These are phyloP conservation scores for Talaromyces sp. DNA, from an alignment of 2,329 filamentous ascomycete genomes.

Conservation along the genomic window DNA sequence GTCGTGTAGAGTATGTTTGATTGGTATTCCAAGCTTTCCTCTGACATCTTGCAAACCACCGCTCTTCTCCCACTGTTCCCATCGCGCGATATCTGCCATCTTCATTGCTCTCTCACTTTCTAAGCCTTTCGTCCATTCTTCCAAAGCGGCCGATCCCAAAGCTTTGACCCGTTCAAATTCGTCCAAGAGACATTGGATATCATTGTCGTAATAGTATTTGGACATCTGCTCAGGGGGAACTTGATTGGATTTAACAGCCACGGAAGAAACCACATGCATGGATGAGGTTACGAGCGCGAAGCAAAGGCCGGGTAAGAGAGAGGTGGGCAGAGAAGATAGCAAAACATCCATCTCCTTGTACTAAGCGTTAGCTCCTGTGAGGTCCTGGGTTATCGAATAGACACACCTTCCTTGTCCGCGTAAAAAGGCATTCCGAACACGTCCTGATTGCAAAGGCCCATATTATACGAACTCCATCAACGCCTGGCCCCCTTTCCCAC, in stretches of 20 bases:
- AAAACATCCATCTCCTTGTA: conserved; percentile 64
- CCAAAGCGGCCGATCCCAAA: conserved; percentile 62
- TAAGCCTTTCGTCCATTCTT: conserved; percentile 77
- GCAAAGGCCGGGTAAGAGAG: conserved; percentile 63
- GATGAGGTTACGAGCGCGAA: conserved; percentile 61
- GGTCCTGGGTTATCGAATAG: background rate
- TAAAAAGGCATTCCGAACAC: conserved; percentile 62
- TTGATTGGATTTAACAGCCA: conserved; percentile 48
- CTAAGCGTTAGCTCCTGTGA: conserved; percentile 13
- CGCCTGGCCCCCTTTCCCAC: conserved; percentile 59
- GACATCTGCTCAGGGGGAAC: conserved; percentile 48
- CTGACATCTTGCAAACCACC: conserved; percentile 21
- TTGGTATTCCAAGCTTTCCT: background rate
- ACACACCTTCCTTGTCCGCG: conserved; percentile 60
- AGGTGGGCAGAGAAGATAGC: conserved; percentile 56
- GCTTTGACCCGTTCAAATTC: conserved; percentile 60
- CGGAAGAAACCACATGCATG: conserved; percentile 55
- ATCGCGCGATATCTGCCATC: conserved; percentile 59
- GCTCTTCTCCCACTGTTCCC: conserved; percentile 66
- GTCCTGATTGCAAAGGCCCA: conserved; percentile 66
- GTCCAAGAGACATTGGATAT: conserved; percentile 57
- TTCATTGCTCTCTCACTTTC: conserved; percentile 56
- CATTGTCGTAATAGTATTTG: conserved; percentile 61
- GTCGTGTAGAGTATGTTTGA: background rate
- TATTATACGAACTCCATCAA: conserved; percentile 55